These are phyloP conservation scores for Plasmodium malariae DNA, from an alignment of 169 alveolate species.

Conservation along the genomic window DNA sequence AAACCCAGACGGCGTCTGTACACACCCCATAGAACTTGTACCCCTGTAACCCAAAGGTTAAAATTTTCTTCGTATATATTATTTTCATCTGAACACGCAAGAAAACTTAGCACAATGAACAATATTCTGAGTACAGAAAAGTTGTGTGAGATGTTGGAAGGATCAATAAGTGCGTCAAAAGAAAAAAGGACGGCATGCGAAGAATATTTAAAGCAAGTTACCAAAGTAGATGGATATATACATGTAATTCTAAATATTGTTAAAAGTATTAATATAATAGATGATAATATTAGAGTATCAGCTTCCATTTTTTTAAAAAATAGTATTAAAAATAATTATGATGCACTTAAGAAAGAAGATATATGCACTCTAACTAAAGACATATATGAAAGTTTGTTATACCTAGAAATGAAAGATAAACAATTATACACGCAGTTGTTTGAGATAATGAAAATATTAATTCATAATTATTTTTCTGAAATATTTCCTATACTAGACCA, in stretches of 20 bases:
- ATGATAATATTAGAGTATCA: conserved; percentile 49
- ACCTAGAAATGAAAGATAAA: conserved; percentile 66
- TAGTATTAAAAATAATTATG: conserved; percentile 50
- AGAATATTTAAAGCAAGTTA: conserved; percentile 47
- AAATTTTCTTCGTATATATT: too few relatives aligned
- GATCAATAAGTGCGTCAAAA: conserved; percentile 59
- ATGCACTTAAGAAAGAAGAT: conserved; percentile 47
- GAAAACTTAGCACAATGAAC: too few relatives aligned
- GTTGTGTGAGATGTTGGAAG: conserved; percentile 60
- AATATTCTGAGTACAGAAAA: conserved; percentile 4
- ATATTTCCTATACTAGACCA: conserved; percentile 30
- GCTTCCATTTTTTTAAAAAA: conserved; percentile 60
- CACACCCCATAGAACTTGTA: too few relatives aligned
- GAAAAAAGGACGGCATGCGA: conserved; percentile 43
- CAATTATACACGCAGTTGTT: conserved; percentile 47
- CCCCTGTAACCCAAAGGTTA: too few relatives aligned
- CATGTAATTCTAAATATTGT: conserved; percentile 34
- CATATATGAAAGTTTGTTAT: conserved; percentile 45
- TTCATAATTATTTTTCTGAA: conserved; percentile 51
- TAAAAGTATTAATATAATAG: conserved; percentile 32
- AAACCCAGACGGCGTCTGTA: too few relatives aligned
- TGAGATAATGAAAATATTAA: conserved; percentile 61
- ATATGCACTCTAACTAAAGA: conserved; percentile 39
- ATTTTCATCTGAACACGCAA: too few relatives aligned
- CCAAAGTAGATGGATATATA: conserved; percentile 50